Evolutionary conservation across 139 green algal species (phyloP).

Genomic region (Picochlorum sp.): DNA sequence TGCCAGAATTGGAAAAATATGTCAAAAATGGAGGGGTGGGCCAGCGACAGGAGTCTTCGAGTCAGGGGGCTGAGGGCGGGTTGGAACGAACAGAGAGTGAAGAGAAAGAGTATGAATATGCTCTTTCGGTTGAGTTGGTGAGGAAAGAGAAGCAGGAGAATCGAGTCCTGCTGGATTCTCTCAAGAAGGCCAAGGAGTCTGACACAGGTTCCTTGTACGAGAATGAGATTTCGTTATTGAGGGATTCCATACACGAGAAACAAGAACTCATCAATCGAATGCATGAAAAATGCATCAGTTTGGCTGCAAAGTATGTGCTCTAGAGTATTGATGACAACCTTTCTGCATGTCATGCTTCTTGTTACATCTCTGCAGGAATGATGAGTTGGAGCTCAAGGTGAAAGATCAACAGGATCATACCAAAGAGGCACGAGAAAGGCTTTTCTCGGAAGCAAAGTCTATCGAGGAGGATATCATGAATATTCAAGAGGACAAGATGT

Average conservation of each 20-base stretch:
- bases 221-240: constrained; percentile 1
- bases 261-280: not conserved
- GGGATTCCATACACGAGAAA: not conserved
- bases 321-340: too few species aligned
- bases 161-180: not conserved
- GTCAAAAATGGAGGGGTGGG: too few species aligned
- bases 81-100: constrained; percentile 1
- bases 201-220: not conserved
- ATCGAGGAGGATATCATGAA: constrained; percentile 38
- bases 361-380: not conserved
- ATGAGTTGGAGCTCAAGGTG: not conserved
- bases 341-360: not conserved
- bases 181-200: constrained; percentile 1
- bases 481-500: not conserved
- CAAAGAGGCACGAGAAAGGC: not conserved
- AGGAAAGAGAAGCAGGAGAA: constrained; percentile 4
- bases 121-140: not conserved
- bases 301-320: too few species aligned
- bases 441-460: constrained; percentile 63
- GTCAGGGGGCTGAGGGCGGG: not conserved
- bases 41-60: too few species aligned
- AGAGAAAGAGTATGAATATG: not conserved
- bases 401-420: not conserved
- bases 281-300: not conserved
- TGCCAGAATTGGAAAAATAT: too few species aligned